Percentiles rank a stretch among this genome's conserved stretches.
Conservation (phyloP, 371 early-diverging fungal genomes). For the Lichtheimia corymbifera region DNA sequence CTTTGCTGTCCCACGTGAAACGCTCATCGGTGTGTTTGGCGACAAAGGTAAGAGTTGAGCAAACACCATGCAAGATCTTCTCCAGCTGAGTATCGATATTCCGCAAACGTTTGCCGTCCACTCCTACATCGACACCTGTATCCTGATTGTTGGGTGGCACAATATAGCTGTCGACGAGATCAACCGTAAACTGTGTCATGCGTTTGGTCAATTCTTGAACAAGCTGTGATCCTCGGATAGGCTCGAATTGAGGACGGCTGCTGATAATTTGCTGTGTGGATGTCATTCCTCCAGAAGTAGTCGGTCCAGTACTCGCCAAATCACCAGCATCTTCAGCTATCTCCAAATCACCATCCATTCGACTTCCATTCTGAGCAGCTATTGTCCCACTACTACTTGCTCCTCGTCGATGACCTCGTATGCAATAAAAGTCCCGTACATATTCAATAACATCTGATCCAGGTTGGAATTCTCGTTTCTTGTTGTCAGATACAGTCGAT, state of each 20-base stretch:
- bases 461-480: slow-evolving; percentile 18
- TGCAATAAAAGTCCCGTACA: slow-evolving; percentile 37
- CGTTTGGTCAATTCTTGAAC: slow-evolving; percentile 32
- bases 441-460: slow-evolving; percentile 38
- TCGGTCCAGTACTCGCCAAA: slow-evolving; percentile 20
- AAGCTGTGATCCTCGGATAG: slow-evolving; percentile 38
- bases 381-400: slow-evolving; percentile 1
- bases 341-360: neutral
- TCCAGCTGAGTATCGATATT: slow-evolving; percentile 40
- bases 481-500: neutral
- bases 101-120: slow-evolving; percentile 35
- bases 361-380: slow-evolving; percentile 5
- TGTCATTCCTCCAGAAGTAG: slow-evolving; percentile 3
- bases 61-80: slow-evolving; percentile 27
- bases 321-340: slow-evolving; percentile 42
- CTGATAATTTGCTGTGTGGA: slow-evolving; percentile 10
- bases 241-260: slow-evolving; percentile 32
- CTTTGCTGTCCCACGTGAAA: slow-evolving; percentile 18
- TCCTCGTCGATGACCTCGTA: slow-evolving; percentile 8
- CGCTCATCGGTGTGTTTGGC: slow-evolving; percentile 22
- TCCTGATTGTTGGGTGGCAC: slow-evolving; percentile 22
- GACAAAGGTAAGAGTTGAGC: slow-evolving; percentile 25
- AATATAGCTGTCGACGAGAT: slow-evolving; percentile 34
- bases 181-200: slow-evolving; percentile 29
- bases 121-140: slow-evolving; percentile 41